These are phyloP conservation scores for Cucumis hystrix DNA, from an alignment of 306 rosid species.

Conservation along the genomic window DNA sequence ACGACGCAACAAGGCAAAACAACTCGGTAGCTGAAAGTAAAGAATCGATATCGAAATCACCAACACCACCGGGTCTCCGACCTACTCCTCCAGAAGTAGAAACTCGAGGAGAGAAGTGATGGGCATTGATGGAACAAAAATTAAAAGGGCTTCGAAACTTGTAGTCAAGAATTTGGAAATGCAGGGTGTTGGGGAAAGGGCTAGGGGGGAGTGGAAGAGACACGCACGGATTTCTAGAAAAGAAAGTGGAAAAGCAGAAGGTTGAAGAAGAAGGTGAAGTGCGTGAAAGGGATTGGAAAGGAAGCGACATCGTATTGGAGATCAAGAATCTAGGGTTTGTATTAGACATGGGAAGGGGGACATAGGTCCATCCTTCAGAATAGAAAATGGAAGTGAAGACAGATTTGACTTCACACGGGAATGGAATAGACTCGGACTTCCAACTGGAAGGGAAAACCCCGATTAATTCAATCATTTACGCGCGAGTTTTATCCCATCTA, in stretches of 20 bases:
- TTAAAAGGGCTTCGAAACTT: background rate
- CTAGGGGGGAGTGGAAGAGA: background rate
- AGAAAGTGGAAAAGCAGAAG: background rate
- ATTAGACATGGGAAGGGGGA: background rate
- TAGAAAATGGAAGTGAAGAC: background rate
- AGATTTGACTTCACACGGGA: background rate
- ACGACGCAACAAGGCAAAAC: slow-evolving; percentile 42
- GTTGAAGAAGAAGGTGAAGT: background rate
- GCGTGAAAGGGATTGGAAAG: background rate
- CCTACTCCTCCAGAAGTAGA: slow-evolving; percentile 18
- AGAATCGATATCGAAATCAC: slow-evolving; percentile 28
- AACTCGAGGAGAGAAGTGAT: slow-evolving; percentile 9
- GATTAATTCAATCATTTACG: background rate
- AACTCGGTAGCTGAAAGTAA: slow-evolving; percentile 45
- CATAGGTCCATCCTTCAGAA: background rate
- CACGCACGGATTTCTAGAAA: background rate
- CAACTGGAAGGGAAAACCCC: background rate
- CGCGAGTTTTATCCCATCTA: slow-evolving; percentile 4
- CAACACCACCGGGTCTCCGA: background rate
- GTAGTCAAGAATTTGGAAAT: background rate
- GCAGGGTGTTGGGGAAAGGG: background rate
- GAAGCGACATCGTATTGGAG: background rate
- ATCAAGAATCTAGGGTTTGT: slow-evolving; percentile 1
- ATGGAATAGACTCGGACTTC: background rate
- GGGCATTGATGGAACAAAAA: slow-evolving; percentile 3